Base-by-base conservation (phyloP, 2,329 filamentous ascomycete species). In the Tetracladium maxilliforme region DNA sequence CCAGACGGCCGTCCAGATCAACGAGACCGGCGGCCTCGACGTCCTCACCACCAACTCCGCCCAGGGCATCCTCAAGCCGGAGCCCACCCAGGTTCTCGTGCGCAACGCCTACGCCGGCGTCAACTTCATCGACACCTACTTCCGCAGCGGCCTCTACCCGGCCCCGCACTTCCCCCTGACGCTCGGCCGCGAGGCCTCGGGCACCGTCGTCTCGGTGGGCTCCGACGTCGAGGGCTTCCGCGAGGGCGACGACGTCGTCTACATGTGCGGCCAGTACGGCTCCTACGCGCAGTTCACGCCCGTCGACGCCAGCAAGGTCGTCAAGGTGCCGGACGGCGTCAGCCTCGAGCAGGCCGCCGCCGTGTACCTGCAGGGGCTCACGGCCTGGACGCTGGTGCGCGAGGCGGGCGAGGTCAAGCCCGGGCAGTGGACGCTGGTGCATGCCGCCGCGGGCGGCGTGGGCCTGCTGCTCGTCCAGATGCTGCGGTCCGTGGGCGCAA, bases 61-160 rank as follows among this genome's bases (percentile, higher is more conserved):
- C 42, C 47, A 83, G 4, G 72, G 77, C 6, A 68, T 92, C 2
- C 81, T 83, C 0, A 54, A 61, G 24, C 67, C 65, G 3, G 57
- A 67, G 18, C 67, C 74, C n/a, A 74, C 71, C 30, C 63, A 92
- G 37, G 51, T 93, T 13, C 65, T 93, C 4, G 68, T 93, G 30
- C 78, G 76, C 51, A 92, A 92, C 50, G 69, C 75, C 34, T 79
- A 68, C 45, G 62, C 77, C 24, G 86, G 84, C 31, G 58, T 93
- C 32, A 93, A 93, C 54, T 93, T 68, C 54, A 92, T 93, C 42
- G 86, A 93, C 51, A 92, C 58, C 19, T 92, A 93, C 54, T 92
- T 86, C 65, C 82, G 86, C 46, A 71, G 66, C 9, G 86, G 86
- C 8, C 67, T 92, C 25, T 93, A 93, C 59, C 56, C 72, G 2